Base-by-base conservation (phyloP, 306 rosid genomes). In the Medicago arabica region DNA sequence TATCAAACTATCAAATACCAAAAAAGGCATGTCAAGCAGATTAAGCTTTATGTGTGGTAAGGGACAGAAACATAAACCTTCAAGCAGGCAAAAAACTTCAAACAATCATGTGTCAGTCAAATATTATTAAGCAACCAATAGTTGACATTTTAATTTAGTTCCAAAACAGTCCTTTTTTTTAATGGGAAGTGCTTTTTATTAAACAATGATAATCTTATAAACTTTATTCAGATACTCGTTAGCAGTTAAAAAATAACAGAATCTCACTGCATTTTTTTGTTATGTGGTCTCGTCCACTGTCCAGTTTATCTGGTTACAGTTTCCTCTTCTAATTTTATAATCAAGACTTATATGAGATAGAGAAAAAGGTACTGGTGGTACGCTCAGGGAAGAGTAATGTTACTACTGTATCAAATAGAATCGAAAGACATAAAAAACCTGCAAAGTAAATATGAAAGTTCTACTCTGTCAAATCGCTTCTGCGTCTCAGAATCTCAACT, bases 401-500 rank as follows among this genome's bases (percentile, higher is more conserved):
- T 19, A 75, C 16, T 51, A 51, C 9, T 78, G 76, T 4, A 36
- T 49, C 54, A 59, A 47, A 39, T n/a, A 13, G 44, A 34, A 65
- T 46, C 9, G 36, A 17, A 63, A 72, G 16, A 23, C 38, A 58
- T 58, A 23, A 54, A 39, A 34, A 59, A 51, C 65, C 53, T 39
- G 19, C 31, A 67, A 6, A 58, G 41, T 25, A 50, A 25, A 51
- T 41, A 23, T 23, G 49, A 9, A 80, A 81, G 55, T 65, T 41
- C 74, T 51, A 87, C 16, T 18, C 74, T 19, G 79, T 67, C 53
- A 71, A 68, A 69, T 90, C 86, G 46, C 81, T 87, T 84, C 91
- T 86, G 82, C 79, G 46, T 70, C 98, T 85, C 4, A 89, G 62
- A 77, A 95, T 95, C 88, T 95, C 92, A 12, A 95, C 89, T 4